Base-by-base conservation (phyloP, 1,284 basidiomycete species). In the Fomitopsis palustris region DNA sequence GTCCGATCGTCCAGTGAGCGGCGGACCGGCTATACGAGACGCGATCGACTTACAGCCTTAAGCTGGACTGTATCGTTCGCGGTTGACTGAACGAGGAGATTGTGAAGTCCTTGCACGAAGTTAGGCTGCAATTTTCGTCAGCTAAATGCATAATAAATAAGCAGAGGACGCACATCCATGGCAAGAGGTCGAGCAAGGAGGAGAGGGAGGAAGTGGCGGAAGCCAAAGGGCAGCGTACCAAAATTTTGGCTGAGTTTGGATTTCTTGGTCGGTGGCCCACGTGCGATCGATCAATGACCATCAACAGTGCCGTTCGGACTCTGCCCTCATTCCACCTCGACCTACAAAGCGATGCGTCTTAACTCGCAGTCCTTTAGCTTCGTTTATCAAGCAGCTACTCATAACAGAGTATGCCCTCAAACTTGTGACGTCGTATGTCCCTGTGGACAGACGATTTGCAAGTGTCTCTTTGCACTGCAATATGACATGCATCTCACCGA, bases 41-140 rank as follows among this genome's bases (percentile, higher is more conserved):
- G 35, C 27, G 58, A 60, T 53, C 59, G 51, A 64, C 92, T 72
- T 75, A 96, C 94, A 69, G 88, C 84, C 80, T 96, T 96, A 74
- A 97, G 85, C 69, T 88, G 81, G 62, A 82, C 81, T 41, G 95
- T 97, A 78, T 97, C 93, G 67, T 91, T 92, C 58, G 90, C 86
- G 60, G 89, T 92, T 35, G 89, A 90, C 72, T 93, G 92, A 65
- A 90, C 77, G 57, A 98, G 87, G 61, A 96, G 85, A 75, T 84
- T 81, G 77, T 95, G 92, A 63, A 98, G 79, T 67, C 84, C 84
- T 75, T 93, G 86, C 65, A 90, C 83, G 69, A 84, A 90, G 71
- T 75, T 80, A 29, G 84, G 81, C 89, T 92, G 55, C 55, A 62
- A 43, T 38, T 21, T 19, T 47, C 53, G 16, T 53, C 35, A 53